Evolutionary conservation across 345 rosid species (phyloP).

Genomic region (Citrus unshiu): DNA sequence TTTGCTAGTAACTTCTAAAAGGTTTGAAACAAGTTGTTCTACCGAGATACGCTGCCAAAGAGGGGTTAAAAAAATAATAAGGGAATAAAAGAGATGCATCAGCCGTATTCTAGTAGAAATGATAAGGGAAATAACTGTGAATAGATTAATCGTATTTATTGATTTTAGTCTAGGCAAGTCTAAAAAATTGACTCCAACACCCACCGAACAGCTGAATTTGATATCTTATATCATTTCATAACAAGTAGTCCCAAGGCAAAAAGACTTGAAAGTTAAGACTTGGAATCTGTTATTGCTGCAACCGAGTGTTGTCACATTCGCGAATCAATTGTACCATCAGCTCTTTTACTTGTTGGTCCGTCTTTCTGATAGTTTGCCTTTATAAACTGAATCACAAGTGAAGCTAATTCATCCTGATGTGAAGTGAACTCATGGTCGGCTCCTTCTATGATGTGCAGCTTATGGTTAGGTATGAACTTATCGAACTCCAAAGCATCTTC

Average conservation of each 20-base stretch:
- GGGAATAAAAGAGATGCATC: neutral
- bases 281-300: neutral
- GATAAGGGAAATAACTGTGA: too few relatives aligned
- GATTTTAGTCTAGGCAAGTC: too few relatives aligned
- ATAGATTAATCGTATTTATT: too few relatives aligned
- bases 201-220: neutral
- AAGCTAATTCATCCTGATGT: conserved; percentile 61
- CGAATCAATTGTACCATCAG: conserved; percentile 10
- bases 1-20: too few relatives aligned
- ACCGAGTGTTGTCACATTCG: conserved; percentile 6
- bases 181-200: neutral
- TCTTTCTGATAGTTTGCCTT: conserved; percentile 18
- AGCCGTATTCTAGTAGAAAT: too few relatives aligned
- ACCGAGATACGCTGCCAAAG: neutral
- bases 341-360: neutral
- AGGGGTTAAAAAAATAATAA: neutral
- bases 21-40: neutral
- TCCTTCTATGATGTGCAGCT: conserved; percentile 56
- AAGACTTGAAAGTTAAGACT: too few relatives aligned
- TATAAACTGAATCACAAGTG: conserved; percentile 46
- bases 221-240: neutral
- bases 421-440: conserved; percentile 85
- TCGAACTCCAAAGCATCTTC: conserved; percentile 70
- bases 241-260: neutral
- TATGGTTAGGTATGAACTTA: conserved; percentile 56